phyloP scores from a whole-genome alignment of 148 eudicot species.

The Cornus controversa region DNA sequence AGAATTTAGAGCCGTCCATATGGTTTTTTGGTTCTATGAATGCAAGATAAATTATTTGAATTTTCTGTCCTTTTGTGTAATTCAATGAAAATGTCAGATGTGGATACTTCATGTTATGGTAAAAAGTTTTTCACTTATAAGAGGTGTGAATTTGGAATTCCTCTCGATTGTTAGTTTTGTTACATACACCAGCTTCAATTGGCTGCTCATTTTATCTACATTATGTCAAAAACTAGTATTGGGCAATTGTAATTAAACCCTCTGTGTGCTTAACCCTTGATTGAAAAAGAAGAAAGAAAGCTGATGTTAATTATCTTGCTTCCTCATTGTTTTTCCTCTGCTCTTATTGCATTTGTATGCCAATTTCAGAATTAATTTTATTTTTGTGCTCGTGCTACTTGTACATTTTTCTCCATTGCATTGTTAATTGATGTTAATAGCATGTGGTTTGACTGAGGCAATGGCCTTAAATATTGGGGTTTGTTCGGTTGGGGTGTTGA shows the following conservation, averaged over 20 bases:
- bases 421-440: not conserved
- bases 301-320: not conserved
- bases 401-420: not conserved
- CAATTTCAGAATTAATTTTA: not conserved
- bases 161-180: not conserved
- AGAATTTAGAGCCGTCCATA: not conserved
- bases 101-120: not conserved
- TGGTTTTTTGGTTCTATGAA: not conserved
- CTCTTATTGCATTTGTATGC: not conserved
- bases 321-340: not conserved
- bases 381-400: not conserved
- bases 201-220: not conserved
- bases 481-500: too few relatives aligned
- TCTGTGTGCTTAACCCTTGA: not conserved
- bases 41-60: not conserved
- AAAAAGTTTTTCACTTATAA: too few relatives aligned
- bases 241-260: not conserved
- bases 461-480: too few relatives aligned
- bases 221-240: too few relatives aligned
- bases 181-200: not conserved
- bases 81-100: not conserved
- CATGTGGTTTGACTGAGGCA: too few relatives aligned
- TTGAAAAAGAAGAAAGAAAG: too few relatives aligned
- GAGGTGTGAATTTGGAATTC: too few relatives aligned
- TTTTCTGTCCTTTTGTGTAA: too few relatives aligned